Percentiles rank a stretch among this genome's conserved stretches.
These are phyloP conservation scores for Neopestalotiopsis rosae DNA, from an alignment of 2,329 filamentous ascomycete genomes.

Conservation along the genomic window DNA sequence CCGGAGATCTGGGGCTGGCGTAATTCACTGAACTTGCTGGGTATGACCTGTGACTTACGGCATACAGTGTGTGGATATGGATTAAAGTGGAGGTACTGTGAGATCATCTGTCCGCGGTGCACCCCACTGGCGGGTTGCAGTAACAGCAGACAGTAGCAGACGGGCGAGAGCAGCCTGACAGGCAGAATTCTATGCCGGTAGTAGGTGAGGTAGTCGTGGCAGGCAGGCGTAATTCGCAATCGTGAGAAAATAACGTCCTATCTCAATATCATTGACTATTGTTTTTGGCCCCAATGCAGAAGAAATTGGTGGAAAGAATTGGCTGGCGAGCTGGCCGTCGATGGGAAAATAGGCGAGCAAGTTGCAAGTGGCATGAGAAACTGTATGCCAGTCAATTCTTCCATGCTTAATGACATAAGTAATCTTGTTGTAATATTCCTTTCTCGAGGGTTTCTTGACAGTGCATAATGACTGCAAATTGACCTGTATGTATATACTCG, in stretches of 20 bases:
- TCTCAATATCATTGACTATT: not conserved
- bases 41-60: slow-evolving; percentile 1
- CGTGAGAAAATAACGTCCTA: not conserved
- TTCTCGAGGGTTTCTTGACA: no score
- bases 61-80: not conserved
- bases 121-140: not conserved
- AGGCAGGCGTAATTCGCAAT: not conserved
- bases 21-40: not conserved
- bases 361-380: no score
- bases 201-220: no score
- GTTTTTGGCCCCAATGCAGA: not conserved
- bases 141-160: not conserved
- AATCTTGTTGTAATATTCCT: no score
- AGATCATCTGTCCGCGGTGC: not conserved
- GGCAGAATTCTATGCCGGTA: not conserved
- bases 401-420: no score
- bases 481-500: no score
- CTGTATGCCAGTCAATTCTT: no score
- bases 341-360: no score
- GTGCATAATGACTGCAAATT: no score
- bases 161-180: not conserved
- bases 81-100: slow-evolving; percentile 6
- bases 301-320: not conserved
- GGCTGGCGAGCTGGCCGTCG: not conserved
- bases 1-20: slow-evolving; percentile 11